phyloP scores from a whole-genome alignment of 2,329 filamentous ascomycete genomes.

The Nigrospora osmanthi region DNA sequence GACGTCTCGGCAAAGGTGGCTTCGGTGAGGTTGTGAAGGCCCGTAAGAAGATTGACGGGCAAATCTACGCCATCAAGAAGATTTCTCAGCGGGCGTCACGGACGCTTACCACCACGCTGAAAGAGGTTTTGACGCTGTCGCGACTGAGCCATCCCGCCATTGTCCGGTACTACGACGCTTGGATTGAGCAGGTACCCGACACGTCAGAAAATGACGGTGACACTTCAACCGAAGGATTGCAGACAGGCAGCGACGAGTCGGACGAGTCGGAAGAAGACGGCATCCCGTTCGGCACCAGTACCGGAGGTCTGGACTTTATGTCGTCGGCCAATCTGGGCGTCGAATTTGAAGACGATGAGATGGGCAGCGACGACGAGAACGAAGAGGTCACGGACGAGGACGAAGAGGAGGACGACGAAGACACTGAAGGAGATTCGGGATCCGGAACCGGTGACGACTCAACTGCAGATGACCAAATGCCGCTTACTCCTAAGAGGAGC shows the following conservation, averaged over 20 bases:
- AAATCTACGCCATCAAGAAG: conserved; percentile 95
- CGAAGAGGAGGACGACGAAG: conserved; percentile 27
- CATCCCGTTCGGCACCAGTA: conserved; percentile 61
- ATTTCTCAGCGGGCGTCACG: conserved; percentile 75
- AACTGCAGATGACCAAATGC: conserved; percentile 9
- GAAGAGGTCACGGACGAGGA: conserved; percentile 27
- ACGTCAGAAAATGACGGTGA: conserved; percentile 48
- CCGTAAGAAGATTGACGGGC: conserved; percentile 85
- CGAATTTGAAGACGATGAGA: conserved; percentile 65
- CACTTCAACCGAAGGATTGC: conserved; percentile 37
- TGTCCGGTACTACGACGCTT: conserved; percentile 91
- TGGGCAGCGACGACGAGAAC: conserved; percentile 26
- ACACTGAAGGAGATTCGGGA: conserved; percentile 1
- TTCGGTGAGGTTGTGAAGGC: conserved; percentile 97
- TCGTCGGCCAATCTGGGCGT: conserved; percentile 74
- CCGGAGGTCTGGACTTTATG: conserved; percentile 84
- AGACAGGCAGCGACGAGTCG: conserved; percentile 28
- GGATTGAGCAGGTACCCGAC: conserved; percentile 69
- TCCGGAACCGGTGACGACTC: conserved; percentile 5
- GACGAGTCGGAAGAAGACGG: conserved; percentile 30
- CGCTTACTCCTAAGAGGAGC: conserved; percentile 11
- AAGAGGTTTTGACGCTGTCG: conserved; percentile 84
- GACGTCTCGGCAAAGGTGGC: conserved; percentile 81
- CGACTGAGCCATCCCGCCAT: conserved; percentile 80
- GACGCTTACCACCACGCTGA: conserved; percentile 73